Evolutionary conservation across 2,329 filamentous ascomycete genomes (phyloP).

Genomic region (Metarhizium sp.): DNA sequence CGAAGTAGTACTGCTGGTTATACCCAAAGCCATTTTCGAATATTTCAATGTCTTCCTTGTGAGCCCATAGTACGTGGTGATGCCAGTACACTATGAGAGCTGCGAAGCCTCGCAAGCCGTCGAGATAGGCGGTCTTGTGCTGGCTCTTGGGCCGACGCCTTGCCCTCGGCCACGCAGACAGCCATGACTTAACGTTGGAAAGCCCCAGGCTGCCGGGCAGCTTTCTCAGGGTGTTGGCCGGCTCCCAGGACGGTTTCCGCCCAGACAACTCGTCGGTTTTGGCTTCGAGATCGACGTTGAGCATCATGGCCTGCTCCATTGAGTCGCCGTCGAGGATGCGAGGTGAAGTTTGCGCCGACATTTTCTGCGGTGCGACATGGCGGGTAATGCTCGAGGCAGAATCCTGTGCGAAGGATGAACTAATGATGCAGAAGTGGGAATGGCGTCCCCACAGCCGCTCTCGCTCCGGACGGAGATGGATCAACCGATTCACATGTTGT

Average conservation of each 20-base stretch:
- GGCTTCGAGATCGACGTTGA: neutral
- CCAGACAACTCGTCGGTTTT: neutral
- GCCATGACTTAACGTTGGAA: neutral
- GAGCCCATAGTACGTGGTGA: slow-evolving; percentile 51
- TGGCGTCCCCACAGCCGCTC: too few species aligned
- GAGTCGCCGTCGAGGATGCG: neutral
- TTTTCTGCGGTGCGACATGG: neutral
- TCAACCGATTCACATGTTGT: too few species aligned
- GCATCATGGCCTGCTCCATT: neutral
- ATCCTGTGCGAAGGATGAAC: too few species aligned
- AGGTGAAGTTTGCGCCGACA: neutral
- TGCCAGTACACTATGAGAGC: slow-evolving; percentile 57
- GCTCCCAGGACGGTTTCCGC: too few species aligned
- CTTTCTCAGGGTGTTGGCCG: too few species aligned
- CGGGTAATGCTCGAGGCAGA: too few species aligned
- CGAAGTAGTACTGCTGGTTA: slow-evolving; percentile 36
- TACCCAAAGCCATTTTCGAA: slow-evolving; percentile 46
- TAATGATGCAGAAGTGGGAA: too few species aligned
- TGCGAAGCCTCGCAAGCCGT: slow-evolving; percentile 58
- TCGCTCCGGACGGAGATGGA: too few species aligned
- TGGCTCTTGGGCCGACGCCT: slow-evolving; percentile 16
- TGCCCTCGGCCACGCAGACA: neutral
- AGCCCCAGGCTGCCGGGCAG: neutral
- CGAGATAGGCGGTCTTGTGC: slow-evolving; percentile 46
- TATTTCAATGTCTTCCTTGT: slow-evolving; percentile 25